phyloP scores from a whole-genome alignment of 163 green algal genomes.

The Volvox carteri region DNA sequence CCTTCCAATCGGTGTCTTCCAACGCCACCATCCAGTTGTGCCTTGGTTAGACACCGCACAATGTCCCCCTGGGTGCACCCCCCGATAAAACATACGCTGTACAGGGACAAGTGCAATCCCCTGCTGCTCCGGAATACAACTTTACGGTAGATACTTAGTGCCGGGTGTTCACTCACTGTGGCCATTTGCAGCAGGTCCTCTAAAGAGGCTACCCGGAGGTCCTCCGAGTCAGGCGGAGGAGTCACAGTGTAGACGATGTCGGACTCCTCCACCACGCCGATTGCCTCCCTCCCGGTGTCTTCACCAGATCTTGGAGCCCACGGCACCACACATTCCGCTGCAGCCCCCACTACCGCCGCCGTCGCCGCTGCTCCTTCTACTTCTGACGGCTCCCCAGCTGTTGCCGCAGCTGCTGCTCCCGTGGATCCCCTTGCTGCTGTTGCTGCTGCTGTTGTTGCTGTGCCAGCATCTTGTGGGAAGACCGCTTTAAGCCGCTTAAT shows the following conservation, averaged over 20 bases:
- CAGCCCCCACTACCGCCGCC: neutral
- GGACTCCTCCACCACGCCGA: neutral
- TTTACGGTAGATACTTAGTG: too few relatives aligned
- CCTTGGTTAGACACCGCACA: too few relatives aligned
- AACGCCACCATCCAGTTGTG: too few relatives aligned
- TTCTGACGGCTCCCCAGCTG: neutral
- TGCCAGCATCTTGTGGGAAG: neutral
- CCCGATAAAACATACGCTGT: too few relatives aligned
- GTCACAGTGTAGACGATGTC: neutral
- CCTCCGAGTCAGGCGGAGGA: too few relatives aligned
- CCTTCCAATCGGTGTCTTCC: too few relatives aligned
- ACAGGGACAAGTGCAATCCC: too few relatives aligned
- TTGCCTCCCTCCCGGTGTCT: neutral
- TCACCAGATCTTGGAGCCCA: neutral
- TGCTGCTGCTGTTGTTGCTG: neutral
- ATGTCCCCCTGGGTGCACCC: too few relatives aligned
- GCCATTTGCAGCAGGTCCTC: conserved; percentile 45
- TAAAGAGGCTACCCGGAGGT: conserved; percentile 5
- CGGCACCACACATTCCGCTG: neutral
- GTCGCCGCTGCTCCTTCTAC: neutral
- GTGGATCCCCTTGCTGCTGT: neutral
- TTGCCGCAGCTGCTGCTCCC: neutral
- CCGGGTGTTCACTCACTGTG: neutral
- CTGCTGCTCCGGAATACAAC: too few relatives aligned
- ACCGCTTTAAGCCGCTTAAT: conserved; percentile 50